Evolutionary conservation across 129 eudicot genomes (phyloP), one percentile per base, ranked within the genome.

Genomic region (Pseudognaphalium luteoalbum): DNA sequence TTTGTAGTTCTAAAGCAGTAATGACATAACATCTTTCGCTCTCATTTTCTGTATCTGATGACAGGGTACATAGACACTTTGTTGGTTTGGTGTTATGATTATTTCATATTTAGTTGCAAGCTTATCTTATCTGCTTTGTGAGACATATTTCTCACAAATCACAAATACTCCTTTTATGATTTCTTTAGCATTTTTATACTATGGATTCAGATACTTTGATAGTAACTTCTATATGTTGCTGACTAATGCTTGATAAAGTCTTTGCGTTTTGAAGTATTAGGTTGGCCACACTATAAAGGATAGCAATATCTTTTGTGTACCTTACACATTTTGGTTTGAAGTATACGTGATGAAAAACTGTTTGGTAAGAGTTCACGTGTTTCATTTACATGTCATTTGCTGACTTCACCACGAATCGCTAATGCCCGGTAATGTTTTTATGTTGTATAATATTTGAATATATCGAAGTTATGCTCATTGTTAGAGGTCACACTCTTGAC

Each of bases 71-170:
- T 71, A 29, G 44, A 71, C 20, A 50, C 22, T 29, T 72, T 30
- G 44, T 22, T 71, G 75, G 75, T 52, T 57, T 29, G 56, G 66
- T 56, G 32, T 56, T 72, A 5, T 56, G 33, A 33, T 56, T 57
- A 57, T 72, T 34, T 35, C 21, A 12, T 33, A 59, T 10, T 15
- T 14, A 47, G 51, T 54, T 57, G 11, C 30, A 33, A 64, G 69
- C 69, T 64, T 64, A 12, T 60, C 25, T 25, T 21, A 11, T 11
- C 25, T 60, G 66, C 44, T 29, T 64, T 64, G 69, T 16, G 32
- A 15, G 68, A 63, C 68, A 15, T 25, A 60, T 60, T 7, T 19
- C 39, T 1, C n/a, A 12, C 68, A 28, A 29, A 15, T 1, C n/a
- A 12, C 68, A 28, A 29, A 15, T 63, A 15, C 68, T 17, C 42